These are phyloP conservation scores for Venturia oleaginea DNA, from an alignment of 2,329 filamentous ascomycete species.

Conservation along the genomic window DNA sequence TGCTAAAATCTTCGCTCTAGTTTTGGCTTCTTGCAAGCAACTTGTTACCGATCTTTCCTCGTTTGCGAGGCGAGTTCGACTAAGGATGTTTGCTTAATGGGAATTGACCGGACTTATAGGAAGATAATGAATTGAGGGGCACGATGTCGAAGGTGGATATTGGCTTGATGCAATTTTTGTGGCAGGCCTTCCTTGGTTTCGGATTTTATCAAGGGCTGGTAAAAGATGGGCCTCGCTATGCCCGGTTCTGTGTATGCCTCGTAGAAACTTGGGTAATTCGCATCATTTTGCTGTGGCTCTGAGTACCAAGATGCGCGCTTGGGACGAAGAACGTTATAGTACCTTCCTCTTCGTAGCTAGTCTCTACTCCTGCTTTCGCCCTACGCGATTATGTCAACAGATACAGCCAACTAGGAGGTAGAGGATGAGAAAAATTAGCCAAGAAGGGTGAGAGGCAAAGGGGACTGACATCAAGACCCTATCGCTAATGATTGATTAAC, in stretches of 20 bases:
- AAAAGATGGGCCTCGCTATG: too few species aligned
- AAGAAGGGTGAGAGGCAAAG: not conserved
- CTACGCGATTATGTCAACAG: too few species aligned
- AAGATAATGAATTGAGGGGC: not conserved
- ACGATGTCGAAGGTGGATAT: not conserved
- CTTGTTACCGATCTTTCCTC: not conserved
- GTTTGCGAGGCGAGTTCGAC: not conserved
- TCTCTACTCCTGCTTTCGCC: too few species aligned
- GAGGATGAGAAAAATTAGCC: too few species aligned
- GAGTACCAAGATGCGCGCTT: too few species aligned
- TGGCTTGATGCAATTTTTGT: not conserved
- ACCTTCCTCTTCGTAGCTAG: too few species aligned
- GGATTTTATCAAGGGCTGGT: not conserved
- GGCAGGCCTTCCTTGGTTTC: not conserved
- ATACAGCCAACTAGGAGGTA: too few species aligned
- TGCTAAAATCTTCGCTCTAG: not conserved
- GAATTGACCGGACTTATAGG: not conserved
- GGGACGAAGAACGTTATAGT: too few species aligned
- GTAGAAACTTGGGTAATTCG: too few species aligned
- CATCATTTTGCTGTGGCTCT: too few species aligned
- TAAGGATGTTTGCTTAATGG: not conserved
- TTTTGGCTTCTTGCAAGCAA: not conserved
- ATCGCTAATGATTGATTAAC: slow-evolving; percentile 4
- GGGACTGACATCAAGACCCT: not conserved
- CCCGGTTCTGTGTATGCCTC: too few species aligned